These are phyloP conservation scores for Rhizopogon sp. DNA, from an alignment of 768 basidiomycete genomes.

Conservation along the genomic window DNA sequence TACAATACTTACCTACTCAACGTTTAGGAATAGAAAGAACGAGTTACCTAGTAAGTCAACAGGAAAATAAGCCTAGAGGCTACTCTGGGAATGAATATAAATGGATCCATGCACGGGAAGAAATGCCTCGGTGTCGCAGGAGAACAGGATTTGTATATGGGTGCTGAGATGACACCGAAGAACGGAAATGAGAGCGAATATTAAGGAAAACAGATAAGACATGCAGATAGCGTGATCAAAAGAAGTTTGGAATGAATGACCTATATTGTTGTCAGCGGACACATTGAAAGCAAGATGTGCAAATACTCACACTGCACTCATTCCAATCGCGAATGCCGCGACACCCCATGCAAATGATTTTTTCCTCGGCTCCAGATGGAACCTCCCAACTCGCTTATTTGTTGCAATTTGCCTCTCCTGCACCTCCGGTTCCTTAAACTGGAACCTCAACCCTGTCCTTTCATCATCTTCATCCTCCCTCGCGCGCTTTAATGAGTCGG, in stretches of 20 bases:
- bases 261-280: conserved; percentile 22
- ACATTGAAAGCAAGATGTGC: conserved; percentile 1
- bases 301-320: conserved; percentile 72
- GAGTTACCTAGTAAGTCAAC: not conserved
- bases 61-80: not conserved
- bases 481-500: conserved; percentile 38
- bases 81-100: not conserved
- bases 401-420: conserved; percentile 53
- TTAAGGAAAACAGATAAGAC: conserved; percentile 10
- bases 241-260: conserved; percentile 57
- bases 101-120: not conserved
- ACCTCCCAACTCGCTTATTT: conserved; percentile 59
- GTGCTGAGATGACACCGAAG: conserved; percentile 16
- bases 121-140: conserved; percentile 19
- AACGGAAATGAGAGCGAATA: conserved; percentile 7
- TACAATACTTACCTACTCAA: not conserved
- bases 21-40: conserved; percentile 4
- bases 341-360: conserved; percentile 82
- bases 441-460: conserved; percentile 46
- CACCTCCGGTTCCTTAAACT: conserved; percentile 66
- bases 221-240: conserved; percentile 31
- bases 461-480: conserved; percentile 32
- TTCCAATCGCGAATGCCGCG: conserved; percentile 76
- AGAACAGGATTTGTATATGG: conserved; percentile 11
- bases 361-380: conserved; percentile 57